Conservation (phyloP, 345 rosid species). For the Rhizophora apiculata region DNA sequence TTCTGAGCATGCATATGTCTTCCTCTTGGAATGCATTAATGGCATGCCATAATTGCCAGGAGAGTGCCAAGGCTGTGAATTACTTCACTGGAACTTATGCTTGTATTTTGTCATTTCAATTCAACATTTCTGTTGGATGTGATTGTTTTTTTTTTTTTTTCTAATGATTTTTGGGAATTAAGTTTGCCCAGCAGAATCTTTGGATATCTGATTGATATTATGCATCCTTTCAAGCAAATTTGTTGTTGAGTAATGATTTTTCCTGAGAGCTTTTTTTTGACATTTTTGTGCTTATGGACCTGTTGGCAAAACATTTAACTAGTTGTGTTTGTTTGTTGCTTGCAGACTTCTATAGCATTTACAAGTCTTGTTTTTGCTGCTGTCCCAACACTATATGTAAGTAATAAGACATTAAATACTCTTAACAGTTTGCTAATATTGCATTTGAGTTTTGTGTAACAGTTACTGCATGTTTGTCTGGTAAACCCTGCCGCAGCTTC, state of each 20-base stretch:
- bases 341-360: constrained; percentile 86
- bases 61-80: neutral
- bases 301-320: constrained; percentile 2
- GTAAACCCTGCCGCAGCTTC: neutral
- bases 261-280: neutral
- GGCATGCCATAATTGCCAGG: neutral
- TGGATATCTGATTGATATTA: neutral
- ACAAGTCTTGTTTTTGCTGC: constrained; percentile 73
- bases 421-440: neutral
- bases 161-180: neutral
- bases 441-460: neutral
- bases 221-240: neutral
- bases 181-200: neutral
- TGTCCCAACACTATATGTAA: constrained; percentile 74
- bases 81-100: neutral
- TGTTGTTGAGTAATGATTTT: neutral
- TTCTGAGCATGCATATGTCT: no score
- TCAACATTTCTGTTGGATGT: no score
- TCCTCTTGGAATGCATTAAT: neutral
- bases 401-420: constrained; percentile 19
- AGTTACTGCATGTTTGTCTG: neutral
- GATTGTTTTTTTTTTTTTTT: no score
- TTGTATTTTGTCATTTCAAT: no score
- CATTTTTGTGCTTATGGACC: constrained; percentile 1
- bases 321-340: constrained; percentile 8